Percentiles rank a stretch among this genome's conserved stretches.
Evolutionary conservation across 2,329 filamentous ascomycete species (phyloP).

Genomic region (Myriosclerotinia curreyana): DNA sequence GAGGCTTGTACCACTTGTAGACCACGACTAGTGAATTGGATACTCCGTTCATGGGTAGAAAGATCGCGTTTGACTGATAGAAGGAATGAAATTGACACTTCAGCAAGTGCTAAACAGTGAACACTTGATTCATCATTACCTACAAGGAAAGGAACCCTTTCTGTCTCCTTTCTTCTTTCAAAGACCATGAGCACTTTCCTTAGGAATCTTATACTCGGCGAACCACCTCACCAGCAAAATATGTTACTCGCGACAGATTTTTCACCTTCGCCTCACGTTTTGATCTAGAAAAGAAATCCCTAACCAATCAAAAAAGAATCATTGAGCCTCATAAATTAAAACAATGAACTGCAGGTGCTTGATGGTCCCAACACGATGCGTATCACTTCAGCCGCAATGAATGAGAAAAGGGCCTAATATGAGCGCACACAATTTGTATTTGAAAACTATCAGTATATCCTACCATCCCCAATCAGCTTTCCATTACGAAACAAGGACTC

Average conservation of each 20-base stretch:
- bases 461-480: background rate
- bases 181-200: background rate
- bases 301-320: background rate
- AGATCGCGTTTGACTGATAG: background rate
- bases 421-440: too few species aligned
- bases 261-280: background rate
- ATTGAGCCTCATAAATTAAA: background rate
- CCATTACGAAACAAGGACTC: background rate
- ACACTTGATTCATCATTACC: background rate
- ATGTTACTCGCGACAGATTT: background rate
- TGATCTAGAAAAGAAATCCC: background rate
- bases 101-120: background rate
- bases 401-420: background rate
- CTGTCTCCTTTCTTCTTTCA: background rate
- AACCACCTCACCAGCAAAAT: background rate
- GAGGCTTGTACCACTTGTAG: background rate
- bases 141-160: background rate
- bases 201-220: too few species aligned
- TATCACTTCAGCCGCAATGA: background rate
- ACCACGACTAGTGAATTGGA: background rate
- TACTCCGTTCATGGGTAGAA: too few species aligned
- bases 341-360: background rate
- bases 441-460: background rate
- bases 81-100: background rate
- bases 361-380: background rate